Conservation (phyloP, 257 asterid genomes). For the Forsythia suspensa region DNA sequence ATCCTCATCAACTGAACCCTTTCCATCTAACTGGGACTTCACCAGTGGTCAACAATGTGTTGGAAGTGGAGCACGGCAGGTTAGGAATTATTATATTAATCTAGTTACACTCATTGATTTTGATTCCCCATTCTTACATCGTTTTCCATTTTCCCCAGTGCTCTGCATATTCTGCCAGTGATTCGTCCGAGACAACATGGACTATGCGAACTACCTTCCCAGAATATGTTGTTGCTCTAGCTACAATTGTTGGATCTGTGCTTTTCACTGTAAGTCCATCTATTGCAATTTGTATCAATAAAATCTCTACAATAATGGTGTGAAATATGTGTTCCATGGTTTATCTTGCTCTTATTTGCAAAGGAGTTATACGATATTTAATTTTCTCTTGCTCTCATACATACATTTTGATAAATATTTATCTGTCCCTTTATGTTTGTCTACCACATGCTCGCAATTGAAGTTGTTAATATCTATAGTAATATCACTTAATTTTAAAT, state of each 20-base stretch:
- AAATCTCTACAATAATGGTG: background rate
- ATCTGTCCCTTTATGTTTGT: slow-evolving; percentile 5
- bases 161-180: slow-evolving; percentile 73
- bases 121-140: slow-evolving; percentile 18
- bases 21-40: slow-evolving; percentile 63
- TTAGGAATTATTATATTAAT: slow-evolving; percentile 23
- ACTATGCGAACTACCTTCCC: slow-evolving; percentile 93
- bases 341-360: slow-evolving; percentile 1
- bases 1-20: slow-evolving; percentile 65
- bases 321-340: background rate
- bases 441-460: background rate
- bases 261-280: slow-evolving; percentile 75
- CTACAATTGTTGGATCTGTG: slow-evolving; percentile 92
- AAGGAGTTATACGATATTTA: background rate
- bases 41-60: slow-evolving; percentile 67
- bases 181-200: slow-evolving; percentile 94
- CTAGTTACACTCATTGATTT: slow-evolving; percentile 14
- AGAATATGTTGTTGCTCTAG: slow-evolving; percentile 95
- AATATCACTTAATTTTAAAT: background rate
- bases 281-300: slow-evolving; percentile 10
- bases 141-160: slow-evolving; percentile 49
- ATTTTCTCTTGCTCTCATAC: slow-evolving; percentile 10
- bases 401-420: slow-evolving; percentile 6
- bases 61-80: slow-evolving; percentile 75
- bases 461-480: background rate